Base-by-base conservation (phyloP, 2,329 filamentous ascomycete species). In the Metarhizium sp. region DNA sequence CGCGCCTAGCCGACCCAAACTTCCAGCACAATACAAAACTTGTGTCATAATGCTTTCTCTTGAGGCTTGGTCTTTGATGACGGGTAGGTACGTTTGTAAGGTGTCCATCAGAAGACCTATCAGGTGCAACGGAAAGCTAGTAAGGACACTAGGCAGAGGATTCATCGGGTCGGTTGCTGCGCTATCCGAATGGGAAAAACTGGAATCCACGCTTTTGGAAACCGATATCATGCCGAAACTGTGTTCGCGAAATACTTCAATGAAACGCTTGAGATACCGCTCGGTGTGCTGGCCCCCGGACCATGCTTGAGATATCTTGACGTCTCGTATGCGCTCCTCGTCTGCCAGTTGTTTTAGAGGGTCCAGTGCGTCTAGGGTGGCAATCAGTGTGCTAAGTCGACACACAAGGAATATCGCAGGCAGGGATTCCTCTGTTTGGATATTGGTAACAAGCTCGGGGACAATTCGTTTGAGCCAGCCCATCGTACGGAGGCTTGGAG, bases 241-340 rank as follows among this genome's bases (percentile, higher is more conserved):
- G 71, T 99, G 94, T 71, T 99, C 94, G 53, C 94, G 87, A 69
- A 97, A 97, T 32, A 99, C 91, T 68, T 99, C 94, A 63, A 99
- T 89, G 70, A 95, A 99, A 50, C 92, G 82, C 70, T 97, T 99
- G 47, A 99, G 75, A 64, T 91, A 99, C 52, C 91, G 82, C 69
- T 97, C 94, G 1, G 92, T 96, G 69, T 97, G 94, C 65, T 95
- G 91, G 0, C 92, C 92, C 1, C 83, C 83, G 2, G 80, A 82
- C 81, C 80, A 87, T 8, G 71, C 69, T 25, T 67, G 66, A 6
- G 69, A 64, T 14, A 70, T 66, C 38, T 76, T 70, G 55, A 69
- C 70, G 58, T 79, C 75, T 14, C 74, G 77, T 49, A 70, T 66
- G 51, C 70, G 85, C 70, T 96, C 92, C 65, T 95, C 89, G 62